These are phyloP conservation scores for Paramecium sonneborni DNA, from an alignment of 73 alveolate species.

Conservation along the genomic window DNA sequence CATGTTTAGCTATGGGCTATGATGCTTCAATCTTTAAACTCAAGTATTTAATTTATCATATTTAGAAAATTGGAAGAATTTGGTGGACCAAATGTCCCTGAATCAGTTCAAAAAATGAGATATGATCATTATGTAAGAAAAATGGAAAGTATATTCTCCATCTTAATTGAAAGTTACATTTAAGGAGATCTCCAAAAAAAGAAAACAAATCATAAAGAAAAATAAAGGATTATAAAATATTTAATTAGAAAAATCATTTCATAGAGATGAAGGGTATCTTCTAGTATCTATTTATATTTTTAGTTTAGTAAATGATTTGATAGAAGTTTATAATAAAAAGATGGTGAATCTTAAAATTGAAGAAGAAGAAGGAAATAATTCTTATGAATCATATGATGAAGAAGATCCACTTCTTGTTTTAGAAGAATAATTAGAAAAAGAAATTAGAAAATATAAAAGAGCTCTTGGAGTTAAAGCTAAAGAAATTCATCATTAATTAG, in stretches of 20 bases:
- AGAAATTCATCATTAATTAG: neutral
- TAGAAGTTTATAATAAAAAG: neutral
- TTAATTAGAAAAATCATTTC: neutral
- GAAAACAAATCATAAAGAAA: neutral
- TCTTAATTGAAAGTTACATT: neutral
- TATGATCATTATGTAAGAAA: constrained; percentile 36
- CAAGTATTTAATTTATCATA: neutral
- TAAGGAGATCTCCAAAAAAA: neutral
- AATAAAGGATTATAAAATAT: neutral
- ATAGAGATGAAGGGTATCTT: neutral
- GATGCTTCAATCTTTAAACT: constrained; percentile 5
- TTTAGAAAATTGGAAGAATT: neutral
- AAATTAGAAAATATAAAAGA: neutral
- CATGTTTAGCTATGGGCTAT: constrained; percentile 45
- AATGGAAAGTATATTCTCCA: neutral
- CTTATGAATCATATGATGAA: constrained; percentile 37
- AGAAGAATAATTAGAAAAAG: constrained; percentile 1
- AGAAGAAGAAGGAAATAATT: neutral
- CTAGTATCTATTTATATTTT: neutral
- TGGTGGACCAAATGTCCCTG: neutral
- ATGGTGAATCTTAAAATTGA: neutral
- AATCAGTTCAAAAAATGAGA: constrained; percentile 11
- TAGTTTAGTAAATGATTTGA: constrained; percentile 21
- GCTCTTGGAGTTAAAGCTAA: constrained; percentile 30
- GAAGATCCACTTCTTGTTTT: constrained; percentile 43